Percentiles rank a stretch among this genome's conserved stretches.
Evolutionary conservation across 2,329 filamentous ascomycete genomes (phyloP).

Genomic region (Cladosporium austrohemisphaericum): DNA sequence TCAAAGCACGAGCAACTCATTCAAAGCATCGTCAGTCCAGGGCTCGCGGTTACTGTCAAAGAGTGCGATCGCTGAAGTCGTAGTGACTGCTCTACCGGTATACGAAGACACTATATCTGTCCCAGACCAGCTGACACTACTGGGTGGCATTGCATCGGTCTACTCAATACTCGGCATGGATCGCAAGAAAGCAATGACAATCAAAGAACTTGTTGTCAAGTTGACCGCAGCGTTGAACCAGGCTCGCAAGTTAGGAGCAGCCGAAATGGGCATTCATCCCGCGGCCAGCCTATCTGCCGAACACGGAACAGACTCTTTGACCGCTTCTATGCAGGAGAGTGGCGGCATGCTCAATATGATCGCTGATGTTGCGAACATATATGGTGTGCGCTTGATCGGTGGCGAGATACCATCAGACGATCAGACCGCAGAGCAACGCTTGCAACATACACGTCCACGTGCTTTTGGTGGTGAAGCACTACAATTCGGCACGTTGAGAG

Average conservation of each 20-base stretch:
- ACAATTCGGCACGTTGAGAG: slow-evolving; percentile 81
- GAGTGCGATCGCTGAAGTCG: slow-evolving; percentile 21
- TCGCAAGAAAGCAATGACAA: slow-evolving; percentile 85
- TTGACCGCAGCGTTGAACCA: slow-evolving; percentile 83
- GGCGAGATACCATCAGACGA: background rate
- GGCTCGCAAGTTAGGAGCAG: slow-evolving; percentile 85
- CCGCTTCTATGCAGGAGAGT: slow-evolving; percentile 21
- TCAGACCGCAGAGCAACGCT: background rate
- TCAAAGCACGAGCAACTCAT: background rate
- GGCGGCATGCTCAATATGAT: slow-evolving; percentile 27
- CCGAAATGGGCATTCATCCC: slow-evolving; percentile 94
- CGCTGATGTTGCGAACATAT: slow-evolving; percentile 24
- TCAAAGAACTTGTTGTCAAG: slow-evolving; percentile 78
- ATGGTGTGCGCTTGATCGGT: slow-evolving; percentile 23
- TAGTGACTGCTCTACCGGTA: slow-evolving; percentile 24
- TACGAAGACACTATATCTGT: slow-evolving; percentile 32
- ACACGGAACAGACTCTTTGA: slow-evolving; percentile 37
- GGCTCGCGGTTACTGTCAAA: slow-evolving; percentile 7
- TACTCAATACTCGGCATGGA: slow-evolving; percentile 74
- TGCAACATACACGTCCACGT: slow-evolving; percentile 8
- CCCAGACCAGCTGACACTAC: slow-evolving; percentile 58
- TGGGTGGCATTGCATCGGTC: slow-evolving; percentile 85
- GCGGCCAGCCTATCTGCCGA: slow-evolving; percentile 79
- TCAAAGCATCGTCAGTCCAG: background rate
- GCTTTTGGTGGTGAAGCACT: slow-evolving; percentile 71